Percentiles rank a stretch among this genome's conserved stretches.
These are phyloP conservation scores for Prosopis cineraria DNA, from an alignment of 306 rosid species.

Conservation along the genomic window DNA sequence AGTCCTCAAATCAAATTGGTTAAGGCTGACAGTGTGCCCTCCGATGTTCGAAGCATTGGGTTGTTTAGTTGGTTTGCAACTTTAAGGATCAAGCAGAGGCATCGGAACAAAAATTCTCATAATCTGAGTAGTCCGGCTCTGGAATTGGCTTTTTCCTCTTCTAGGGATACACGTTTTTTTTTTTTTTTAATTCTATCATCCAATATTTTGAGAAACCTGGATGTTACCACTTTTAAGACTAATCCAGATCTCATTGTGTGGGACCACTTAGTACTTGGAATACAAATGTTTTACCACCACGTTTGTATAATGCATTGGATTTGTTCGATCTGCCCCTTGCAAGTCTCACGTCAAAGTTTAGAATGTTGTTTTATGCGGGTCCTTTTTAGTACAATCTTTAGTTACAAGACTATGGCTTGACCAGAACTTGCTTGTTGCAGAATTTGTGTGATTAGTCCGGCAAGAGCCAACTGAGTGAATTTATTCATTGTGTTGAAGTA, in stretches of 20 bases:
- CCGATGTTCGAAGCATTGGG: not conserved
- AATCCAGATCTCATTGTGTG: too few species aligned
- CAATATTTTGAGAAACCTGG: too few species aligned
- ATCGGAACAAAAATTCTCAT: not conserved
- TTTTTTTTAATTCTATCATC: too few species aligned
- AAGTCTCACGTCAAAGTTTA: not conserved
- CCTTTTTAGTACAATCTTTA: not conserved
- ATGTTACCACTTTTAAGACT: too few species aligned
- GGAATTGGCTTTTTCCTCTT: not conserved
- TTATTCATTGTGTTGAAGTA: too few species aligned
- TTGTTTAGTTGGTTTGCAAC: not conserved
- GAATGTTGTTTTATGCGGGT: not conserved
- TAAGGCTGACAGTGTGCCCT: not conserved
- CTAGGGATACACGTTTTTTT: too few species aligned
- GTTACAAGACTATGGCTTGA: not conserved
- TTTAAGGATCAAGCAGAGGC: not conserved
- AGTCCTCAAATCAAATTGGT: not conserved
- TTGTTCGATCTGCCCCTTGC: not conserved
- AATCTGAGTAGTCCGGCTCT: not conserved
- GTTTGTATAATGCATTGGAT: not conserved
- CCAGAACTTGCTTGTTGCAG: not conserved
- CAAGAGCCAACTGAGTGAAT: not conserved
- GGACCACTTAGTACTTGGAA: too few species aligned
- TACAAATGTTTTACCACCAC: not conserved
- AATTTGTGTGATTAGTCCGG: not conserved